These are phyloP conservation scores for Hirschioporus abietinus DNA, from an alignment of 768 basidiomycete species.

Conservation along the genomic window DNA sequence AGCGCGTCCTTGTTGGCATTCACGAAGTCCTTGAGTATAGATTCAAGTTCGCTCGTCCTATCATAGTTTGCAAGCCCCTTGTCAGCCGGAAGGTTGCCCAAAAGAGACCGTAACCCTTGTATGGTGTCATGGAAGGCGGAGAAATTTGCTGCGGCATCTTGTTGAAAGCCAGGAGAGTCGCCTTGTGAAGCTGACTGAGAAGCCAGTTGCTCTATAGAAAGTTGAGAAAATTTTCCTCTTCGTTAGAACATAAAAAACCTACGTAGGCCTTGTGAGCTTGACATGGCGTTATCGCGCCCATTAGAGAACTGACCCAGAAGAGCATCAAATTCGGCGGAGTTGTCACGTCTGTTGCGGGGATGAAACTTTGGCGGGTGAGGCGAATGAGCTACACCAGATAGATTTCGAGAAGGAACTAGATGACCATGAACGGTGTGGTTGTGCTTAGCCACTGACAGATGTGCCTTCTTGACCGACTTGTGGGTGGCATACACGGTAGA, in stretches of 20 bases:
- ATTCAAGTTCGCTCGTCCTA: constrained; percentile 36
- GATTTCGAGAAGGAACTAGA: neutral
- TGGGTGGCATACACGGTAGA: neutral
- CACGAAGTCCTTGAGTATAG: constrained; percentile 41
- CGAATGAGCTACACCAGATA: neutral
- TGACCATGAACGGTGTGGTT: neutral
- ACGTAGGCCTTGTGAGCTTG: constrained; percentile 22
- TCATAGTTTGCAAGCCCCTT: constrained; percentile 53
- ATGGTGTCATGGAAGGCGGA: constrained; percentile 29
- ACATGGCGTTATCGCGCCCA: neutral
- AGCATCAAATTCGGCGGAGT: neutral
- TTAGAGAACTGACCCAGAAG: constrained; percentile 7
- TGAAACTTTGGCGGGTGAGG: neutral
- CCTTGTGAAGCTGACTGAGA: constrained; percentile 23
- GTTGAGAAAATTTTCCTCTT: neutral
- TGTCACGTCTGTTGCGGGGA: neutral
- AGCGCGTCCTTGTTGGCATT: constrained; percentile 46
- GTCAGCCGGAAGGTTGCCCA: constrained; percentile 28
- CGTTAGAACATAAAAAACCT: constrained; percentile 6
- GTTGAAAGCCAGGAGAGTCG: constrained; percentile 29
- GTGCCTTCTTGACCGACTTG: neutral
- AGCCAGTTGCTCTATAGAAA: constrained; percentile 18
- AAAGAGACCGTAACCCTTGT: constrained; percentile 24
- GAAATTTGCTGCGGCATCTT: constrained; percentile 31
- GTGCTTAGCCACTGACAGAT: neutral